phyloP scores from a whole-genome alignment of 1,284 basidiomycete species.

The Cryptococcus sp. region DNA sequence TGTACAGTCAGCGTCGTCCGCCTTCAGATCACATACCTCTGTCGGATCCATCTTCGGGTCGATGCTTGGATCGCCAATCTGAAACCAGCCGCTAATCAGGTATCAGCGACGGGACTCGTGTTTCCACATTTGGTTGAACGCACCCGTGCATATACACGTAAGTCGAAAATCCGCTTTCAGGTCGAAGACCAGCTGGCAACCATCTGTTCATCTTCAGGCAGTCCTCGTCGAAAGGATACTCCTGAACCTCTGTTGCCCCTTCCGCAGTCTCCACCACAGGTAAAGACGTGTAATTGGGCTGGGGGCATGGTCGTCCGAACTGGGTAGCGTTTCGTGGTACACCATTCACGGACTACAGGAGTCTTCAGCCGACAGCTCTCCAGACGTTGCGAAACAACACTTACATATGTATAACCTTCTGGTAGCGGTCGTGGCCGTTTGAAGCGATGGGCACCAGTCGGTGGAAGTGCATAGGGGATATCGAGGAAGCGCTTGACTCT shows the following conservation, averaged over 20 bases:
- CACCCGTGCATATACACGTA: slow-evolving; percentile 17
- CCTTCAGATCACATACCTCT: neutral
- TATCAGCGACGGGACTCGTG: too few relatives aligned
- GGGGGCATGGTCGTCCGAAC: slow-evolving; percentile 10
- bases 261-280: slow-evolving; percentile 10
- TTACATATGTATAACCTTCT: slow-evolving; percentile 11
- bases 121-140: neutral
- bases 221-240: slow-evolving; percentile 14
- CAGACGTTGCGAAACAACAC: too few relatives aligned
- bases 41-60: slow-evolving; percentile 13
- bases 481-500: slow-evolving; percentile 15
- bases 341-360: slow-evolving; percentile 5
- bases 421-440: slow-evolving; percentile 10
- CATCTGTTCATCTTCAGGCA: slow-evolving; percentile 17
- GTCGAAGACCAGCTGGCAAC: slow-evolving; percentile 10
- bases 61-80: slow-evolving; percentile 15
- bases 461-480: slow-evolving; percentile 12
- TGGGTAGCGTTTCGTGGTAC: slow-evolving; percentile 4
- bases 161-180: slow-evolving; percentile 6
- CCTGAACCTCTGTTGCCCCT: slow-evolving; percentile 1
- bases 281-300: slow-evolving; percentile 15
- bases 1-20: neutral
- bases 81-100: slow-evolving; percentile 10
- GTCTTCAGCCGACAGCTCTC: neutral
- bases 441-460: slow-evolving; percentile 9